A percentile compares a stretch with the other conserved stretches of the same genome.
Conservation (phyloP, 1,284 basidiomycete species). For the Cutaneotrichosporon sp. region DNA sequence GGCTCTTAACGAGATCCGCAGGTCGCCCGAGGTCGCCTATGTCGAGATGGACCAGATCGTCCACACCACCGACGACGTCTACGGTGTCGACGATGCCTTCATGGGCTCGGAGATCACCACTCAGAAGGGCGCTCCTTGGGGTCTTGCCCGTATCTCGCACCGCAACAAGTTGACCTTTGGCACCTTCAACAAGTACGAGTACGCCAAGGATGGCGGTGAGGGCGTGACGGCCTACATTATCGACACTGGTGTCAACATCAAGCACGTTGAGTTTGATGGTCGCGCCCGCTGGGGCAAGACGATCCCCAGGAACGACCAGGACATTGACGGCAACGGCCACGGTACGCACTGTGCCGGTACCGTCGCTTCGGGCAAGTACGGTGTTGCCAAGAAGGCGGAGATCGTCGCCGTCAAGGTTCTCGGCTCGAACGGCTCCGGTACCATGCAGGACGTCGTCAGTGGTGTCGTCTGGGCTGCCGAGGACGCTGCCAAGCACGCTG, state of each 20-base stretch:
- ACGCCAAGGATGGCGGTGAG: conserved; percentile 69
- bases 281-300: conserved; percentile 80
- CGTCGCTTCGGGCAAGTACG: conserved; percentile 72
- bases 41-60: conserved; percentile 91
- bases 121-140: conserved; percentile 87
- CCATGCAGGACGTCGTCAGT: conserved; percentile 88
- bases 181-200: conserved; percentile 84
- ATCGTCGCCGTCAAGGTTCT: conserved; percentile 97
- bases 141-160: conserved; percentile 93
- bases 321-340: conserved; percentile 64
- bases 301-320: conserved; percentile 68
- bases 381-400: conserved; percentile 87
- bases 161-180: conserved; percentile 68
- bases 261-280: conserved; percentile 82
- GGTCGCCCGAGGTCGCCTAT: conserved; percentile 85
- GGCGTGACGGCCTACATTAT: conserved; percentile 80
- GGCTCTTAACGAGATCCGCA: conserved; percentile 73
- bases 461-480: conserved; percentile 79
- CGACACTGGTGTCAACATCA: conserved; percentile 66
- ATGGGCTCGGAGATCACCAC: conserved; percentile 38
- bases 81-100: conserved; percentile 37
- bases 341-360: conserved; percentile 79
- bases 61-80: conserved; percentile 53
- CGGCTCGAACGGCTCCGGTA: conserved; percentile 86
- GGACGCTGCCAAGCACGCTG: conserved; percentile 56